Evolutionary conservation across 768 basidiomycete species (phyloP), one percentile per base, ranked within the genome.

Genomic region (Mycena chlorophos): DNA sequence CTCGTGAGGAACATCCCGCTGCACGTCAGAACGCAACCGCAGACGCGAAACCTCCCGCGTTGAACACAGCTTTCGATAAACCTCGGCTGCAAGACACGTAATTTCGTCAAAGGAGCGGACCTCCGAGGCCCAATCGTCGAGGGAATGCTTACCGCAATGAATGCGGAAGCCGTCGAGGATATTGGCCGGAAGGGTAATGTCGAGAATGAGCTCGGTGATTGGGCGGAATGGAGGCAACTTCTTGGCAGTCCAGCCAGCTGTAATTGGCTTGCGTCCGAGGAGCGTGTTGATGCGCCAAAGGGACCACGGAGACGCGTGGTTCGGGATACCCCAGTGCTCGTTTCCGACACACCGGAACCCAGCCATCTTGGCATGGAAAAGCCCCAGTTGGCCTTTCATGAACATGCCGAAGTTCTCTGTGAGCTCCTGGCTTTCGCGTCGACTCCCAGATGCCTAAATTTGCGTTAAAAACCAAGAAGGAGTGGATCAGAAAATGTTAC

Each of bases 331-430:
- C 63, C 63, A 64, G 40, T 62, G 52, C 45, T 64, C 60, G 30
- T 64, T 64, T 0, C 57, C 49, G 3, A 55, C 31, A 27, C 55
- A 37, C 4, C 54, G 49, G 27, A 43, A 39, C 4, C 57, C 63
- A 5, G 61, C 53, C 57, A 64, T 55, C 45, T 62, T 61, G 2
- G 23, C 34, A 39, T 64, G 60, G 52, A 64, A 64, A 23, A 62
- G 27, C 17, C 63, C 63, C 13, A 56, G 49, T 30, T 25, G 25
- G 10, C 49, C 52, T 31, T 46, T 43, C 6, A 45, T 27, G 30
- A 30, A 38, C 3, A 5, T 4, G 0, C 51, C 40, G 1, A 39
- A 19, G 3, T 19, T 30, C 4, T 57, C 46, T 4, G 37, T 14
- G 13, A 53, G 17, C 20, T 53, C 28, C 5, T n/a, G 28, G 43